Evolutionary conservation across 257 asterid genomes (phyloP), one percentile per base, ranked within the genome.

Genomic region (Salvia rosmarinus): DNA sequence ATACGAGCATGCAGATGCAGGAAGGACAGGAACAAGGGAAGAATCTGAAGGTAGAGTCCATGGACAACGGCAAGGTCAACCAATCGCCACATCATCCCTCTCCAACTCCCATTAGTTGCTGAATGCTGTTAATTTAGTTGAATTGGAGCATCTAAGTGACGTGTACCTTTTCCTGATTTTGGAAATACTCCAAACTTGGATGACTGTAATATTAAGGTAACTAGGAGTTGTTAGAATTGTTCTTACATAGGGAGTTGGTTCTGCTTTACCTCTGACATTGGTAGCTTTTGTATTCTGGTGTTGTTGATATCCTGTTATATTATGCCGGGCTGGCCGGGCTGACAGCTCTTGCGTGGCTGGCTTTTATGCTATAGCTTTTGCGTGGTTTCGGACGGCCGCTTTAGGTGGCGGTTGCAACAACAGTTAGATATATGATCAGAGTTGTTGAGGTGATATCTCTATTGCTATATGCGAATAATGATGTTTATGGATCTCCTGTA

Each of bases 21-120:
- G 67, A 35, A 14, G 40, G 25, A 13, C 40, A 37, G 49, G 85
- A 80, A 75, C 78, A 67, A 61, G 87, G 77, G 11, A 83, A 72
- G 37, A 72, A 71, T 54, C 30, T 68, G 76, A 75, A 81, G 23
- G 86, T 54, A n/a, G 77, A 76, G 47, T 72, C 77, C 12, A 50
- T 81, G 70, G 89, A 78, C 70, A 79, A 74, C 3, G 76, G 84
- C 67, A 83, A 82, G 78, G 78, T 78, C 37, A 87, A 78, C 30
- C 91, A 82, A 52, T 57, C 81, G 16, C 84, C 87, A 3, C 88
- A 79, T 30, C 81, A 82, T 57, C 89, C 90, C 25, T 84, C 92
- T 46, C 86, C 96, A 8, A 82, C 92, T 35, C 83, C 98, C 16
- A 83, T 90, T 76, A 79, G 91, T 73, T 84, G 97, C 71, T 88